A percentile compares a stretch with the other conserved stretches of the same genome.
phyloP scores from a whole-genome alignment of 805 yeast genomes.

The Metschnikowia orientalis region DNA sequence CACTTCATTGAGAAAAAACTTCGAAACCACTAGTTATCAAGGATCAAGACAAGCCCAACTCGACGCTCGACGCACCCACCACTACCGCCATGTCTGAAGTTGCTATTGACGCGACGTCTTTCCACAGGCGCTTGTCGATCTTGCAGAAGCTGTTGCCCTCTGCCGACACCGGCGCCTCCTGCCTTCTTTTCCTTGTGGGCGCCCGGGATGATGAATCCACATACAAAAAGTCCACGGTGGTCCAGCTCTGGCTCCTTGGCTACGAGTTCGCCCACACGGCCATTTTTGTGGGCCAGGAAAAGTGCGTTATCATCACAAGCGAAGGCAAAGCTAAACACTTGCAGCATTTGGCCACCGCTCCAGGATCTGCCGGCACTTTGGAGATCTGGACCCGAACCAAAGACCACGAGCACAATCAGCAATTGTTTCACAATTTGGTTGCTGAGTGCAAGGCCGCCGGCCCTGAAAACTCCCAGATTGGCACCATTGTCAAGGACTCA shows the following conservation, averaged over 20 bases:
- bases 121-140: slow-evolving; percentile 48
- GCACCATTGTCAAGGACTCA: slow-evolving; percentile 68
- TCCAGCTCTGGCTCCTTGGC: slow-evolving; percentile 90
- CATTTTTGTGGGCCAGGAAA: slow-evolving; percentile 56
- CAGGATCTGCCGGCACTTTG: slow-evolving; percentile 30
- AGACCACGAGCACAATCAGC: slow-evolving; percentile 71
- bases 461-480: slow-evolving; percentile 41
- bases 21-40: no score
- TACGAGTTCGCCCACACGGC: slow-evolving; percentile 95
- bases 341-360: slow-evolving; percentile 45
- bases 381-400: slow-evolving; percentile 73
- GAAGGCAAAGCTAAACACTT: slow-evolving; percentile 82
- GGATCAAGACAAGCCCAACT: slow-evolving; percentile 7
- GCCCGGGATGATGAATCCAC: slow-evolving; percentile 86
- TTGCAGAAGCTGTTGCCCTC: slow-evolving; percentile 32
- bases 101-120: slow-evolving; percentile 47
- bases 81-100: slow-evolving; percentile 50
- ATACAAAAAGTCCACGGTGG: slow-evolving; percentile 77
- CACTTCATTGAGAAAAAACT: slow-evolving; percentile 3
- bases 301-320: slow-evolving; percentile 66
- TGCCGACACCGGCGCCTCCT: slow-evolving; percentile 20
- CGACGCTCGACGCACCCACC: slow-evolving; percentile 3
- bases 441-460: slow-evolving; percentile 42
- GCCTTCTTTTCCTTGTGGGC: slow-evolving; percentile 65
- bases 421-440: slow-evolving; percentile 56